Base-by-base conservation (phyloP, 1,139 yeast genomes). In the Blastobotrys persicus region DNA sequence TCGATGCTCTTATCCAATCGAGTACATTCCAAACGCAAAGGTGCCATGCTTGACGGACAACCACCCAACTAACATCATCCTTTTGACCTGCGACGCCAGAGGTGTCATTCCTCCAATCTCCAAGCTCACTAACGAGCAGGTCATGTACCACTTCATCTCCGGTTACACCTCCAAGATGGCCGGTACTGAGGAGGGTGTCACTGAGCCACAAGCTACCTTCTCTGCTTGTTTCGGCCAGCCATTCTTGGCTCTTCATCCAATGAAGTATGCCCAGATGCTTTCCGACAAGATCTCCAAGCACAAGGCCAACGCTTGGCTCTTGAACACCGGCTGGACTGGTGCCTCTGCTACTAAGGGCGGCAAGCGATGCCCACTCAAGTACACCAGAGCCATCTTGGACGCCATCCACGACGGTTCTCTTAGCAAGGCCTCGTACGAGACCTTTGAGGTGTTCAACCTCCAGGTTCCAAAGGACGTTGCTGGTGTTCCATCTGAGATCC, bases 91-190 rank as follows among this genome's bases (percentile, higher is more conserved):
- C 78, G 98, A 92, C 70, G 98, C 98, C 56, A 83, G 95, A 55
- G 98, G 98, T 76, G 97, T 91, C 44, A 79, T 92, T 63, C 98
- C 98, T 51, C 98, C 98, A 60, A 95, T 92, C 55, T 89, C 98
- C 58, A 88, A 85, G 74, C 81, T 92, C 71, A 80, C 95, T 52
- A 88, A 88, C 67, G 88, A 92, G 61, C 98, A 92, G 75, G 98
- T 92, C 59, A 92, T 92, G 98, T 92, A 92, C 80, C 98, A 92
- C 76, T 92, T 92, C 75, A 92, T 92, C 63, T 86, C 96, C 57
- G 98, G 98, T 68, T 92, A 92, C 81, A 92, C 98, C 57, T 91
- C 98, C 54, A 92, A 92, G 82, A 92, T 92, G 95, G 97, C 98
- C 58, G 98, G 98, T 72, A 92, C 98, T 52, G 98, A 92, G 75